These are phyloP conservation scores for Aspergillus sp. DNA, from an alignment of 2,329 filamentous ascomycete species.

Conservation along the genomic window DNA sequence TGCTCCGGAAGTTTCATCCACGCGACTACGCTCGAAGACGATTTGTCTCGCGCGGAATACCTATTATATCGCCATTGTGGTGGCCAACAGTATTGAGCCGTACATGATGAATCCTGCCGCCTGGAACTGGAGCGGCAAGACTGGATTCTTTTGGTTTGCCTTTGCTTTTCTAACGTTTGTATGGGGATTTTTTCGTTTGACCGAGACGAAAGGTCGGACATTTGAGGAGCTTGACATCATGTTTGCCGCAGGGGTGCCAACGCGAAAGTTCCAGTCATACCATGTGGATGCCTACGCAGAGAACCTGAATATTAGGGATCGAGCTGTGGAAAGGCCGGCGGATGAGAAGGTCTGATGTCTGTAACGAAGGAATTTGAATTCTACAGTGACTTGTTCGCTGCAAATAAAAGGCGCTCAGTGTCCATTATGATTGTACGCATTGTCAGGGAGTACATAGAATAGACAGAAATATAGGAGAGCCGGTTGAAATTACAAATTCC, in stretches of 20 bases:
- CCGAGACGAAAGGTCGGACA: slow-evolving; percentile 36
- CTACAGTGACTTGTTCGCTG: too few species aligned
- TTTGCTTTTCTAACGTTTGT: slow-evolving; percentile 33
- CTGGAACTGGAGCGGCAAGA: slow-evolving; percentile 40
- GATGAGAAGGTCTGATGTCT: slow-evolving; percentile 2
- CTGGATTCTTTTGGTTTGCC: slow-evolving; percentile 41
- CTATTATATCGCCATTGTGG: slow-evolving; percentile 52
- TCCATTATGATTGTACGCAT: too few species aligned
- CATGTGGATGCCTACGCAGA: slow-evolving; percentile 9
- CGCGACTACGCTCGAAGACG: slow-evolving; percentile 55
- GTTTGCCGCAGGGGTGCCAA: slow-evolving; percentile 9
- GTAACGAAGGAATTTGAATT: too few species aligned
- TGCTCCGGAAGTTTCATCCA: slow-evolving; percentile 54
- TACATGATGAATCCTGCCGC: slow-evolving; percentile 31
- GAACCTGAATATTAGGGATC: slow-evolving; percentile 7
- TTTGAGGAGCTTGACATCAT: slow-evolving; percentile 17
- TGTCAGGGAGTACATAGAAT: too few species aligned
- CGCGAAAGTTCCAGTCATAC: slow-evolving; percentile 8
- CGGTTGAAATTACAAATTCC: too few species aligned
- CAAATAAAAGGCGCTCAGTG: too few species aligned
- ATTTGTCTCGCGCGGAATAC: slow-evolving; percentile 52
- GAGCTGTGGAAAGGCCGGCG: slow-evolving; percentile 1
- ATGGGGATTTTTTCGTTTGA: slow-evolving; percentile 41
- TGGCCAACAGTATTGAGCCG: slow-evolving; percentile 40
- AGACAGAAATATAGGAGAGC: too few species aligned